Evolutionary conservation across 176 grass and related monocot species (phyloP).

Genomic region (Guadua angustifolia): DNA sequence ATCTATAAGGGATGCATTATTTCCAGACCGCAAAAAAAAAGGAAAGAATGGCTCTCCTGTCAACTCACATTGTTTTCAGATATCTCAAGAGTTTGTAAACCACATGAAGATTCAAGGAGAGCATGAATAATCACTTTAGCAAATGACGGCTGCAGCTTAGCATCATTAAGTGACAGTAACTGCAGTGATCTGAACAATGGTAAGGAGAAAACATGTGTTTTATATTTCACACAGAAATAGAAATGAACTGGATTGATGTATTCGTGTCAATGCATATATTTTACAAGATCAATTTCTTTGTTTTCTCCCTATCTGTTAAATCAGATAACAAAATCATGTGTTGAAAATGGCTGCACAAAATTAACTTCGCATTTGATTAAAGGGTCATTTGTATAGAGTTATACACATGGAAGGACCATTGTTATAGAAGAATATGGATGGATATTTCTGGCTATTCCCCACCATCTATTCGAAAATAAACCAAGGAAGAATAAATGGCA

Average conservation of each 20-base stretch:
- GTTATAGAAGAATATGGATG: conserved; percentile 5
- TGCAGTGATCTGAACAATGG: conserved; percentile 51
- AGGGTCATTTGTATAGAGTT: neutral
- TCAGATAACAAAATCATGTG: neutral
- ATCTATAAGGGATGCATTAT: conserved; percentile 44
- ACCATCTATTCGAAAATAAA: conserved; percentile 13
- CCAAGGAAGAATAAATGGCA: conserved; percentile 18
- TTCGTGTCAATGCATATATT: conserved; percentile 5
- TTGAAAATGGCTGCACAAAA: conserved; percentile 4
- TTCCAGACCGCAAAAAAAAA: neutral
- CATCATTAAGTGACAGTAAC: conserved; percentile 53
- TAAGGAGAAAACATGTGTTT: conserved; percentile 11
- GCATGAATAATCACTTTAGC: conserved; percentile 57
- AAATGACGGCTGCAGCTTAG: conserved; percentile 53
- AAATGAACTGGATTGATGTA: neutral
- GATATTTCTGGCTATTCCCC: neutral
- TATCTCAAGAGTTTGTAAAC: conserved; percentile 60
- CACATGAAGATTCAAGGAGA: conserved; percentile 46
- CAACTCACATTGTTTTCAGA: conserved; percentile 61
- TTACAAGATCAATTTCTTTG: neutral
- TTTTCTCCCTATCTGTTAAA: neutral
- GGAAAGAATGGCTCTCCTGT: conserved; percentile 21
- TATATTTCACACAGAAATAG: neutral
- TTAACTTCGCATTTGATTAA: neutral
- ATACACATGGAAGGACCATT: neutral